Evolutionary conservation across 306 rosid species (phyloP), one percentile per base, ranked within the genome.

Genomic region (Acmispon strigosus): DNA sequence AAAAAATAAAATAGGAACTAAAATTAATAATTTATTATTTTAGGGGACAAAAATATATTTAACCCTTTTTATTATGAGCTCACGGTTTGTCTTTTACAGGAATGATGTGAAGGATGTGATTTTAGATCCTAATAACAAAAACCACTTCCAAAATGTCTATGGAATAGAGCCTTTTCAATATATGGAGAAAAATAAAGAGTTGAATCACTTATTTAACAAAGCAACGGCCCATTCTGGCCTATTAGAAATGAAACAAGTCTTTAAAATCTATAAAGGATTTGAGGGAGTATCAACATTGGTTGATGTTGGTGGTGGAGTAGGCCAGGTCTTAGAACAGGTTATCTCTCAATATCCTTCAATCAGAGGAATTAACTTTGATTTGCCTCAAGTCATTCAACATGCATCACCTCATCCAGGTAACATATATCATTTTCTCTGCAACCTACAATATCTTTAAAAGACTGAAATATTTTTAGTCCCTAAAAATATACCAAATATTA

Each of bases 281-380:
- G 71, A 62, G 47, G 56, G 57, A 41, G 6, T 52, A 0, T 52
- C 57, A 27, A 74, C 64, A 16, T 1, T 74, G 47, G 78, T 74
- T 52, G 64, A 74, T 53, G 72, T 74, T 0, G 78, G 78, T 41
- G 72, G 72, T 42, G 66, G 66, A 29, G 32, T 13, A 13, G 72
- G 73, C 0, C 18, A 63, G 3, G 1, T 43, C 22, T 53, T 74
- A 8, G 49, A 22, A 53, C 6, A 22, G 3, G 19, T 74, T 41
- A 7, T 63, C 7, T 74, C 57, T 4, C 12, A 7, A 14, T 41
- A 51, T 63, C 78, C 78, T 74, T 63, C 57, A 7, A 74, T 62
- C 0, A 74, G 63, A 74, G 78, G 65, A 12, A 74, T 74, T 36
- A 63, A 74, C 24, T 74, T 63, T 51, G 78, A 73, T 52, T 62